phyloP scores from a whole-genome alignment of 1,284 basidiomycete species.

The Rhodotorula mucilaginosa region DNA sequence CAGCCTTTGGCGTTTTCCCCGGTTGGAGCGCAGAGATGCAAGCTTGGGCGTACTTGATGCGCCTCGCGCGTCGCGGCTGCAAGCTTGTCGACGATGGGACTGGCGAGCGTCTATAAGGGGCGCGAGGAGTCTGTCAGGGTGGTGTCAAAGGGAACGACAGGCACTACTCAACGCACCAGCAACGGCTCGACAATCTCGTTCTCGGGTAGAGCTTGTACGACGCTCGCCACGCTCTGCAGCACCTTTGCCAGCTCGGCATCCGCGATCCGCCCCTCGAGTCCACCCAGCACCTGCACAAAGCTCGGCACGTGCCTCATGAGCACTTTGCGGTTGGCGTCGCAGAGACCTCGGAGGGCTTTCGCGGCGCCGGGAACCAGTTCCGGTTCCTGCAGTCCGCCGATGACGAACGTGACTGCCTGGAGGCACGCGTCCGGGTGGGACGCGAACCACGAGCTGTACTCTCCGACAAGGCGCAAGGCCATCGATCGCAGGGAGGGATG shows the following conservation, averaged over 20 bases:
- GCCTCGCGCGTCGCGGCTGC: constrained; percentile 15
- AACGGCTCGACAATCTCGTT: constrained; percentile 35
- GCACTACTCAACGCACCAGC: constrained; percentile 14
- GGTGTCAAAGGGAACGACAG: not conserved
- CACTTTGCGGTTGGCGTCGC: constrained; percentile 40
- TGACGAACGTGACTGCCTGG: constrained; percentile 37
- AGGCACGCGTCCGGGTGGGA: constrained; percentile 30
- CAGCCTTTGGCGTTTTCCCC: not conserved
- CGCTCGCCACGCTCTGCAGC: constrained; percentile 44
- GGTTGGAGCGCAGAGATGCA: not conserved
- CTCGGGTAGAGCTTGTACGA: constrained; percentile 43
- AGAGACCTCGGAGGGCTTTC: constrained; percentile 40
- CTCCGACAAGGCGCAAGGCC: constrained; percentile 37
- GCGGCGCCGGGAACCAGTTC: constrained; percentile 39
- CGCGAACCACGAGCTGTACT: constrained; percentile 44
- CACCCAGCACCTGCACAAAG: constrained; percentile 43
- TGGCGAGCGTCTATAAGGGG: constrained; percentile 17
- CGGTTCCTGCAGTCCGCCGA: constrained; percentile 27
- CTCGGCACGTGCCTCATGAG: constrained; percentile 41
- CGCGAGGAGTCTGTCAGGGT: not conserved
- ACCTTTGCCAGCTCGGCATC: constrained; percentile 45
- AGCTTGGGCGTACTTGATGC: constrained; percentile 4
- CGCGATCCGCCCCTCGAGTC: constrained; percentile 42
- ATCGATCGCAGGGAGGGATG: constrained; percentile 33
- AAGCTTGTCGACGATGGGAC: constrained; percentile 36